Evolutionary conservation across 208 protist genomes (phyloP), one percentile per base, ranked within the genome.

Genomic region (Crithidia mellificae): DNA sequence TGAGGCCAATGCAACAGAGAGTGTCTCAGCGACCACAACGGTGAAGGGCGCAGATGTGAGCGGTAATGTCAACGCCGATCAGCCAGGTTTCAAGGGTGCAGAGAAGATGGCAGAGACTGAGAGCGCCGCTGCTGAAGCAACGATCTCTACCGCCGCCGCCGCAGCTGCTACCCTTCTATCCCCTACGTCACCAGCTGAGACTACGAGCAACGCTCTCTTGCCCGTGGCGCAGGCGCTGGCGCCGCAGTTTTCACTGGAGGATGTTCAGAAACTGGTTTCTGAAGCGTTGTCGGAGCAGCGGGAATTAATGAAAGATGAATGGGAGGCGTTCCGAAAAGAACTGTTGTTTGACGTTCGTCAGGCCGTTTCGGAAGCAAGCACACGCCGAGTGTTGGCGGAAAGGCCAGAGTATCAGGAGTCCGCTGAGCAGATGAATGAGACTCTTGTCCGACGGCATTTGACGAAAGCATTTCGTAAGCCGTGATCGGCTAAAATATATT

Each of bases 341-440:
- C 46, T 69, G 2, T 20, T 69, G n/a, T 62, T 58, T 39, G 63
- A 69, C 9, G 53, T 69, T 38, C 63, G 53, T n/a, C 49, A 62
- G 43, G 41, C 43, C 6, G 32, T 62, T 11, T 43, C 63, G 14
- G 52, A 62, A 30, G 38, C 22, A 6, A 47, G 56, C 8, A 58
- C 46, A 14, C n/a, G 36, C 14, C 36, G 25, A 12, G 41, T 61
- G 5, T 20, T 57, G 2, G 53, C 20, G 0, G 53, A 29, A 1
- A 47, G 15, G 20, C 43, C 63, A 27, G 32, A 53, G 8, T 61
- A 62, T 29, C 49, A 44, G n/a, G 43, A 59, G 43, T 14, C 38
- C 14, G 20, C 43, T 22, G 53, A 22, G 24, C 14, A 62, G 43
- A 54, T 62, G 30, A 57, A 27, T 15, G 63, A 59, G 22, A 50